Conservation (phyloP, 139 green algal genomes). For the Penium margaritaceum region DNA sequence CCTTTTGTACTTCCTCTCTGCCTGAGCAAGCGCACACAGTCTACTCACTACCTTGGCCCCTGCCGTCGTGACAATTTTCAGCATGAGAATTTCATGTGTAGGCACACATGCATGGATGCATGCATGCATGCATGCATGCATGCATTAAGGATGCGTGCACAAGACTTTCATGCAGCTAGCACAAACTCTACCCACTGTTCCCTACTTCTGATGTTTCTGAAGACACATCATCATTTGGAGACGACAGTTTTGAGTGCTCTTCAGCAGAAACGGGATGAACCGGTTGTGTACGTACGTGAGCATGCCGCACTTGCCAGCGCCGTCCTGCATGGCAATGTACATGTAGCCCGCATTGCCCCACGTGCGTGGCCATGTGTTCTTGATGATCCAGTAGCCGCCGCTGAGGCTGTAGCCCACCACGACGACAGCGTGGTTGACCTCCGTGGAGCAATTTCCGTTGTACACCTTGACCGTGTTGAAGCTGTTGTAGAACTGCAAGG, state of each 20-base stretch:
- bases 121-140: too few species aligned
- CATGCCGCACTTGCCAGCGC: neutral
- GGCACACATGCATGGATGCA: too few species aligned
- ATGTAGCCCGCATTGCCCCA: constrained; percentile 4
- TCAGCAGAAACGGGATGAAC: neutral
- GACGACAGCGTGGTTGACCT: constrained; percentile 7
- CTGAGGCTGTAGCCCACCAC: neutral
- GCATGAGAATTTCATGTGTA: too few species aligned
- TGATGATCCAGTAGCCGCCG: constrained; percentile 3
- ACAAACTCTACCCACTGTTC: neutral
- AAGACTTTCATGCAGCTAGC: too few species aligned
- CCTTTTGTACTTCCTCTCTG: too few species aligned
- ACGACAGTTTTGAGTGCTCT: neutral
- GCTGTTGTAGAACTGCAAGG: constrained; percentile 4
- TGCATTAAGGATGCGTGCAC: too few species aligned
- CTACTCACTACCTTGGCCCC: too few species aligned
- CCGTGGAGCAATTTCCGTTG: neutral
- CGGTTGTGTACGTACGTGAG: neutral
- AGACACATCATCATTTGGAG: too few species aligned
- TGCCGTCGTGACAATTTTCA: too few species aligned
- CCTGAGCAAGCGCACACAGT: too few species aligned
- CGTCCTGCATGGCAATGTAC: constrained; percentile 4
- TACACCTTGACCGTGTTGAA: neutral
- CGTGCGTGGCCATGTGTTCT: neutral
- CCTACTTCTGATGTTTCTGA: too few species aligned